Percentiles rank a stretch among this genome's conserved stretches.
These are phyloP conservation scores for Pyropia yezoensis DNA, from an alignment of 23 red algal genomes.

Conservation along the genomic window DNA sequence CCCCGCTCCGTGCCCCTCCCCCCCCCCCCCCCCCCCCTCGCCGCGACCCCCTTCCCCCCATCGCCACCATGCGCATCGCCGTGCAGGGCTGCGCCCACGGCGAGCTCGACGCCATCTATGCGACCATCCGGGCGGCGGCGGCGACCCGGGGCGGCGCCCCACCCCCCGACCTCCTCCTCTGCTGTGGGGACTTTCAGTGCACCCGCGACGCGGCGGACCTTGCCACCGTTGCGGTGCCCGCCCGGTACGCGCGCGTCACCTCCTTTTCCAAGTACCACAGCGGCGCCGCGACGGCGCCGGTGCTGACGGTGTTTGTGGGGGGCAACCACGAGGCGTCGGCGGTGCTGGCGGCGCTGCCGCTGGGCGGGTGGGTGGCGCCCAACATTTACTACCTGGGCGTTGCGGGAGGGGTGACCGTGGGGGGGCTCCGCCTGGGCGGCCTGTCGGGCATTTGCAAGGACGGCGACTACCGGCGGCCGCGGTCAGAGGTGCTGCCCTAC, in stretches of 20 bases:
- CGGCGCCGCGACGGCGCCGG: conserved; percentile 47
- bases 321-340: conserved; percentile 93
- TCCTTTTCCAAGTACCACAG: conserved; percentile 74
- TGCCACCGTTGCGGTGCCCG: conserved; percentile 55
- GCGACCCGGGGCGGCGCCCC: conserved; percentile 8
- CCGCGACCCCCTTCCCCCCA: too few relatives aligned
- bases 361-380: conserved; percentile 87
- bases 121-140: conserved; percentile 18
- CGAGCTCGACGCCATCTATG: conserved; percentile 73
- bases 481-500: conserved; percentile 58
- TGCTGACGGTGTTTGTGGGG: conserved; percentile 84
- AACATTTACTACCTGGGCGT: conserved; percentile 89
- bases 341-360: conserved; percentile 71
- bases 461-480: conserved; percentile 53
- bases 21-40: too few relatives aligned
- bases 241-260: conserved; percentile 44
- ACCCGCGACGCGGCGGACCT: conserved; percentile 74
- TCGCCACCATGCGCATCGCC: conserved; percentile 15
- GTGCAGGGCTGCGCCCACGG: conserved; percentile 90
- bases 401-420: conserved; percentile 59
- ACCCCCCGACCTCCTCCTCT: conserved; percentile 54
- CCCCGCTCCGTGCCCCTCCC: too few relatives aligned
- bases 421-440: conserved; percentile 64
- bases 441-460: conserved; percentile 77
- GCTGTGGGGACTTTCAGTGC: conserved; percentile 91